Base-by-base conservation (phyloP, 148 eudicot genomes). In the Rhododendron henanense region DNA sequence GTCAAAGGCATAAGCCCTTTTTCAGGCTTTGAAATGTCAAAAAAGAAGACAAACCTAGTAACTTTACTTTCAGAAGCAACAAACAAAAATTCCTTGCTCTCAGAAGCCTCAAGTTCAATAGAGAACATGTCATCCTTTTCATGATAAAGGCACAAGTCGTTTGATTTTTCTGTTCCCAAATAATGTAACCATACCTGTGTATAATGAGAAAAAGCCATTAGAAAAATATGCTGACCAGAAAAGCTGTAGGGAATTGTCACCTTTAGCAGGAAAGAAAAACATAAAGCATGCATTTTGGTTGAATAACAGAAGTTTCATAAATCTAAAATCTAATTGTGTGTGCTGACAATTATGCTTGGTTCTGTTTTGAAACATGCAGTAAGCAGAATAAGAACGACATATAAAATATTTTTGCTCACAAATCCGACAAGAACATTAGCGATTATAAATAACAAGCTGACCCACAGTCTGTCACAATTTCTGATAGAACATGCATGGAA, bases 101-200 rank as follows among this genome's bases (percentile, higher is more conserved):
- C 99, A 81, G 99, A 94, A 82, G 90, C 91, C 82, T 81, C 81
- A 90, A 95, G 92, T 91, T 84, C 89, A 81, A 94, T 87, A 47
- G 90, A 87, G 87, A 95, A 96, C 91, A 89, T 93, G 73, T 95
- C 98, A 90, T 96, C 99, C 92, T 92, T 92, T 90, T 96, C 99
- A 89, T 95, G 94, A 90, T 93, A 95, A 83, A 96, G 95, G 83
- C 98, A 95, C 83, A 63, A 59, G 84, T 96, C 96, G 79, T 48
- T 87, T 77, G 94, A 90, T 81, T 96, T 95, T 28, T 94, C 94
- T 63, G 94, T 91, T 84, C 93, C 97, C 89, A 95, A 77, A 78
- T 91, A 93, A 91, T 96, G 99, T 53, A 96, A 85, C 99, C 99
- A 96, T 35, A 90, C 98, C 98, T 96, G 83, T 28, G 41, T 51